Evolutionary conservation across 495 filamentous ascomycete species (phyloP).

Genomic region (Cercophora sp.): DNA sequence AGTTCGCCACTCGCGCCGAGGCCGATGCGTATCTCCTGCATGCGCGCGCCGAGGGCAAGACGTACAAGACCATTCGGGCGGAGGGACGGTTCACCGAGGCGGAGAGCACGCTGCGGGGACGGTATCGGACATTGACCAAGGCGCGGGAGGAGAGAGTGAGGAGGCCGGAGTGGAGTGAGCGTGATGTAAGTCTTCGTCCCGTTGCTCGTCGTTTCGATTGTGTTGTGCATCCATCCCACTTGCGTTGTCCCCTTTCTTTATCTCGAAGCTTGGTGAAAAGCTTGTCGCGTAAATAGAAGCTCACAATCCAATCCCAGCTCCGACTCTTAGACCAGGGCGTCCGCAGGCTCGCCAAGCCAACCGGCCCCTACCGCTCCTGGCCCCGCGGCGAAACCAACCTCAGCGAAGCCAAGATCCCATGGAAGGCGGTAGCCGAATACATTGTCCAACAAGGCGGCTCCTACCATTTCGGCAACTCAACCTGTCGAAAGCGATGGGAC

Average conservation of each 20-base stretch:
- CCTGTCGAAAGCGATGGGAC: slow-evolving; percentile 82
- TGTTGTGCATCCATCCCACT: no score
- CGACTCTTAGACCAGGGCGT: slow-evolving; percentile 48
- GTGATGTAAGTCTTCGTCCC: slow-evolving; percentile 67
- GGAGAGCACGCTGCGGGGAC: slow-evolving; percentile 81
- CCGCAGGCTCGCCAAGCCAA: slow-evolving; percentile 27
- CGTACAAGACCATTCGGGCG: slow-evolving; percentile 75
- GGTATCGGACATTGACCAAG: slow-evolving; percentile 78
- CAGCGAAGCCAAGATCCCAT: slow-evolving; percentile 57
- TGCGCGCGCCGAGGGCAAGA: slow-evolving; percentile 59
- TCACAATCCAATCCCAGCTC: no score
- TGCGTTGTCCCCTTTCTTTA: no score
- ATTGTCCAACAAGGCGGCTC: slow-evolving; percentile 68
- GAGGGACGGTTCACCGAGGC: slow-evolving; percentile 67
- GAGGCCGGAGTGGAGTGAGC: slow-evolving; percentile 70
- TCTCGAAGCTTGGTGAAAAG: no score
- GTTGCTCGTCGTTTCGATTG: no score
- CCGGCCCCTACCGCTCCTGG: neutral
- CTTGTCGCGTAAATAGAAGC: no score
- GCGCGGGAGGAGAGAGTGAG: slow-evolving; percentile 66
- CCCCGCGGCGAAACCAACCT: neutral
- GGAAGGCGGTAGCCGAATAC: slow-evolving; percentile 76
- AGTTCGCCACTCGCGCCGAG: slow-evolving; percentile 1
- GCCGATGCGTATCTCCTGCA: slow-evolving; percentile 64
- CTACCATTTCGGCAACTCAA: slow-evolving; percentile 82